Conservation (phyloP, 2,329 filamentous ascomycete genomes). For the Hymenoscyphus linearis region DNA sequence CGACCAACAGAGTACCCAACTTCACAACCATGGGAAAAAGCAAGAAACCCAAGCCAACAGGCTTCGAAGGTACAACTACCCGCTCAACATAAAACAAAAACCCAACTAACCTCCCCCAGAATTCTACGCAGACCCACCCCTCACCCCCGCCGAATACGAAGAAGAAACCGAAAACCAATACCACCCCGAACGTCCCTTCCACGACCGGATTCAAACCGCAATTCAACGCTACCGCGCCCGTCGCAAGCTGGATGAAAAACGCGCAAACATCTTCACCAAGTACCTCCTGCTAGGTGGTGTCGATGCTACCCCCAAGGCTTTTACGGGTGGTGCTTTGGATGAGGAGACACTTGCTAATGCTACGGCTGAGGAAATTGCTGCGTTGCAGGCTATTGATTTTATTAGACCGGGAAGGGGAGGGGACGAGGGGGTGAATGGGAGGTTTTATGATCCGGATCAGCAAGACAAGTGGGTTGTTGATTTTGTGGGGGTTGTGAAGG, state of each 20-base stretch:
- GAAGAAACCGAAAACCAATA: slow-evolving; percentile 65
- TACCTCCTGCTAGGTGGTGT: slow-evolving; percentile 83
- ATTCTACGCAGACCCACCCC: slow-evolving; percentile 72
- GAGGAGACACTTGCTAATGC: slow-evolving; percentile 55
- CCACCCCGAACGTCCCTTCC: slow-evolving; percentile 29
- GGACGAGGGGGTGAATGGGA: slow-evolving; percentile 15
- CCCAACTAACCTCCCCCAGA: slow-evolving; percentile 39
- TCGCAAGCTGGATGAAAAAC: slow-evolving; percentile 64
- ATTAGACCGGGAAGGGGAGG: slow-evolving; percentile 39
- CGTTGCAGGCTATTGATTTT: slow-evolving; percentile 57
- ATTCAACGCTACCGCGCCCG: slow-evolving; percentile 75
- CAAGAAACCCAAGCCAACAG: slow-evolving; percentile 41
- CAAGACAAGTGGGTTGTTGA: slow-evolving; percentile 68
- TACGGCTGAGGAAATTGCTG: slow-evolving; percentile 59
- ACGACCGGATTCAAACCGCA: slow-evolving; percentile 69
- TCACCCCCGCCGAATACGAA: slow-evolving; percentile 62
- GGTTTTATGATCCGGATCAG: slow-evolving; percentile 47
- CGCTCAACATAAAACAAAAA: not conserved
- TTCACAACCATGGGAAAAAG: slow-evolving; percentile 22
- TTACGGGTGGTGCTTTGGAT: slow-evolving; percentile 54
- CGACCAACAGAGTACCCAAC: not conserved
- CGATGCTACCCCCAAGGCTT: slow-evolving; percentile 53
- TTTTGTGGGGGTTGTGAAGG: slow-evolving; percentile 70
- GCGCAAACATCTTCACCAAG: slow-evolving; percentile 63
- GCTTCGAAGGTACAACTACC: slow-evolving; percentile 57